phyloP scores from a whole-genome alignment of 2,329 filamentous ascomycete genomes.

The Myriosclerotinia duriaeana region DNA sequence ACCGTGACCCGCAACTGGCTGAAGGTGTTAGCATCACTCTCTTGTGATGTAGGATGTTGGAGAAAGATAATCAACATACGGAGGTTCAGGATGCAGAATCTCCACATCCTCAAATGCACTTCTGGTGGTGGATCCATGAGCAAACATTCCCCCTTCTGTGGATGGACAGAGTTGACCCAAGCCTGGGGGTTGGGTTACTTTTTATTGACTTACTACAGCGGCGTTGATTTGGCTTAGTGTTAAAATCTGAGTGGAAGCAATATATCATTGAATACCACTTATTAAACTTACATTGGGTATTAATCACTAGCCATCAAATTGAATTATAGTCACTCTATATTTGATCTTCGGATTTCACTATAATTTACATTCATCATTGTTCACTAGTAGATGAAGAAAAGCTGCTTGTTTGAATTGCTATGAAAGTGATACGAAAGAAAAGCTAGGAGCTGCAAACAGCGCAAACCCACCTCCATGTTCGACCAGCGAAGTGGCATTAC shows the following conservation, averaged over 20 bases:
- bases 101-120: constrained; percentile 5
- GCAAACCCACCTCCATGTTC: background rate
- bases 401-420: background rate
- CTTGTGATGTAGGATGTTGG: too few species aligned
- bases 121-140: background rate
- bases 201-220: background rate
- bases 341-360: background rate
- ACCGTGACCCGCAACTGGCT: background rate
- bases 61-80: background rate
- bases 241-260: background rate
- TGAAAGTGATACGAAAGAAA: background rate
- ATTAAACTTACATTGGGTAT: background rate
- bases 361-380: background rate
- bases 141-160: background rate
- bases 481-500: background rate
- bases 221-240: background rate
- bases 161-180: background rate
- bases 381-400: background rate
- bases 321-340: background rate
- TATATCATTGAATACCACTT: background rate
- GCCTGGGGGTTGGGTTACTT: background rate
- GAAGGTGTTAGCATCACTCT: background rate
- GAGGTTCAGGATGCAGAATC: background rate
- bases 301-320: background rate
- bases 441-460: background rate